phyloP scores from a whole-genome alignment of 2,329 filamentous ascomycete species.

The Exserohilum rostratum region DNA sequence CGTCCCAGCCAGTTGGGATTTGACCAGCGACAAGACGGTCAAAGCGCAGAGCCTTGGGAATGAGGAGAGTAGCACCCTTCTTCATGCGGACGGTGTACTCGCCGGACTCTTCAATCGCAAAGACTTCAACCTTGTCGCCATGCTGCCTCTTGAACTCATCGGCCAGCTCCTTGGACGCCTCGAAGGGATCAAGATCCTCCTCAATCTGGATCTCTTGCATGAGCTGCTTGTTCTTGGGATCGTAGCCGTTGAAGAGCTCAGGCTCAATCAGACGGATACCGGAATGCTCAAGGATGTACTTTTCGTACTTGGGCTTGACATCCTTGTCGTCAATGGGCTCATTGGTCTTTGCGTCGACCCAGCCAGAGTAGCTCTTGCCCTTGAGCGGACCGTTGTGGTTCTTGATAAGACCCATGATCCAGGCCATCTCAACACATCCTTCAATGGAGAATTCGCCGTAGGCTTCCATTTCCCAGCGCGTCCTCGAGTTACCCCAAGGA shows the following conservation, averaged over 20 bases:
- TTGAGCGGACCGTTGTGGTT: constrained; percentile 97
- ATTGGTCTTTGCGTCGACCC: constrained; percentile 92
- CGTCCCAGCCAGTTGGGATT: constrained; percentile 95
- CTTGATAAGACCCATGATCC: constrained; percentile 99
- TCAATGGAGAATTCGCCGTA: constrained; percentile 96
- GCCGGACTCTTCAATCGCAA: constrained; percentile 90
- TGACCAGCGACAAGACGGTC: constrained; percentile 97
- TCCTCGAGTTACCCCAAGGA: constrained; percentile 98
- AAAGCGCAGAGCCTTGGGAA: constrained; percentile 96
- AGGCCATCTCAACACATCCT: constrained; percentile 98
- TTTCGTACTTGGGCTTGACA: constrained; percentile 96
- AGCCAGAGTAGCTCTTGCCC: constrained; percentile 94
- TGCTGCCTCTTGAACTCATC: constrained; percentile 98
- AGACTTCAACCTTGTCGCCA: constrained; percentile 96
- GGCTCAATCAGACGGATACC: constrained; percentile 98
- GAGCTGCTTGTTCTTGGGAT: constrained; percentile 97
- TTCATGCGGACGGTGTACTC: constrained; percentile 93
- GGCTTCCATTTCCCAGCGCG: constrained; percentile 99
- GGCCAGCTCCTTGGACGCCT: constrained; percentile 95
- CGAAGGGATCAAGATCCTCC: constrained; percentile 95
- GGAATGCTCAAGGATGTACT: constrained; percentile 92
- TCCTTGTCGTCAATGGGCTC: constrained; percentile 98
- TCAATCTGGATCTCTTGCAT: constrained; percentile 97
- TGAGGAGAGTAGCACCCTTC: constrained; percentile 93
- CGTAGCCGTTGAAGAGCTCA: constrained; percentile 94